Percentiles rank a stretch among this genome's conserved stretches.
Evolutionary conservation across 805 yeast species (phyloP).

Genomic region (Spathaspora girioi): DNA sequence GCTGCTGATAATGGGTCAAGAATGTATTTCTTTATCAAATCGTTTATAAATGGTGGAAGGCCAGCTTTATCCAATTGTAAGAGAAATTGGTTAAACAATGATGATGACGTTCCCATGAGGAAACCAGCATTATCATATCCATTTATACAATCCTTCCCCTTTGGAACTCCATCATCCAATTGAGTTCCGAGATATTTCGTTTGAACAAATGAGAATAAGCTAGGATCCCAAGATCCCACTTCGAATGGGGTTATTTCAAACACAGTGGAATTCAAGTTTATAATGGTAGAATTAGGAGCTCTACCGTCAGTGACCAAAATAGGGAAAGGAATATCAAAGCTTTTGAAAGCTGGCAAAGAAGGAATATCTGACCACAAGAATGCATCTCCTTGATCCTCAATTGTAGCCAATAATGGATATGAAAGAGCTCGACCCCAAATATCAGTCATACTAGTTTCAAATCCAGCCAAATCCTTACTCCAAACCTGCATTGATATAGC

Average conservation of each 20-base stretch:
- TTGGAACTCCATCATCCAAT: constrained; percentile 57
- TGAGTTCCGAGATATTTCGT: constrained; percentile 68
- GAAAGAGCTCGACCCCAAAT: constrained; percentile 43
- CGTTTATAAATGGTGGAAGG: background rate
- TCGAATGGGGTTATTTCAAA: constrained; percentile 37
- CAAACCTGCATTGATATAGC: constrained; percentile 51
- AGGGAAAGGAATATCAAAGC: constrained; percentile 35
- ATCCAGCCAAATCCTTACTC: constrained; percentile 36
- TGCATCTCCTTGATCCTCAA: constrained; percentile 24
- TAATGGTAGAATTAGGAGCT: constrained; percentile 52
- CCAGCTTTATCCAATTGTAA: constrained; percentile 48
- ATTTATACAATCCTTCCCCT: constrained; percentile 45
- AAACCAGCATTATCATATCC: constrained; percentile 84
- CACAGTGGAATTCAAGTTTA: constrained; percentile 63
- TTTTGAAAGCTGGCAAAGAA: constrained; percentile 40
- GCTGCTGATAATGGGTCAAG: constrained; percentile 25
- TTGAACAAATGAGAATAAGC: constrained; percentile 30
- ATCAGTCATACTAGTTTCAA: constrained; percentile 36
- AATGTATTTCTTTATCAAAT: constrained; percentile 12
- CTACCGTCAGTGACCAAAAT: constrained; percentile 49
- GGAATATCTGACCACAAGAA: constrained; percentile 14
- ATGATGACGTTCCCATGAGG: constrained; percentile 77
- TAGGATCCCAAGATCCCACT: constrained; percentile 40
- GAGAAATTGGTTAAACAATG: constrained; percentile 69
- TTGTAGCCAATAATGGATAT: constrained; percentile 33